Evolutionary conservation across 169 alveolate genomes (phyloP), one percentile per base, ranked within the genome.

Genomic region (Cryptosporidium baileyi): DNA sequence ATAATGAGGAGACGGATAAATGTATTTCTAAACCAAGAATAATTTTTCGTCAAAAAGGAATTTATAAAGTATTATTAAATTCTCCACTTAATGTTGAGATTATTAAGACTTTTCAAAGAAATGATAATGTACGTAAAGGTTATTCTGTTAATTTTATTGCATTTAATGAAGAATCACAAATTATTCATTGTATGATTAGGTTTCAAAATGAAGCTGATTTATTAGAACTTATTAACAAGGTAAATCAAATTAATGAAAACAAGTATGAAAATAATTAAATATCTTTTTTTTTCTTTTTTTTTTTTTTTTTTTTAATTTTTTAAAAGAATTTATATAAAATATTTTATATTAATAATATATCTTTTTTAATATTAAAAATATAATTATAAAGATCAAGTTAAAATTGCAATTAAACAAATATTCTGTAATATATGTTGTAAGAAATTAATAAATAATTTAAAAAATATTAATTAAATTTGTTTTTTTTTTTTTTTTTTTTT

Each of bases 1-100:
- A 38, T 57, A 30, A 30, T 24, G 43, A 24, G n/a, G 13, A 22
- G 0, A 22, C 36, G 17, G 13, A 13, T 19, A 11, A 19, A 63
- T 38, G 61, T n/a, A 26, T 17, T 13, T 11, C 24, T 34, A 45
- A 74, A 34, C 85, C 85, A 15, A 51, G 85, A 74, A 74, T 74
- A 3, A 74, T 74, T 22, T 74, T 74, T 30, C 65, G 85, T 17
- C 85, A 74, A 57, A 74, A 59, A 22, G 85, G 85, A 11, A 57
- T 74, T 24, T 74, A 74, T 28, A 54, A 51, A n/a, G 85, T 74
- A n/a, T 32, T 74, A 19, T 38, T 74, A 24, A 74, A 74, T 36
- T 52, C 85, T 9, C 85, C 74, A 7, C n/a, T 74, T 34, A 74
- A 38, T 74, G 30, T 24, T 32, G 85, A 74, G 28, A 74, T 74